Percentiles rank a stretch among this genome's conserved stretches.
These are phyloP conservation scores for Populus davidiana DNA, from an alignment of 345 rosid species.

Conservation along the genomic window DNA sequence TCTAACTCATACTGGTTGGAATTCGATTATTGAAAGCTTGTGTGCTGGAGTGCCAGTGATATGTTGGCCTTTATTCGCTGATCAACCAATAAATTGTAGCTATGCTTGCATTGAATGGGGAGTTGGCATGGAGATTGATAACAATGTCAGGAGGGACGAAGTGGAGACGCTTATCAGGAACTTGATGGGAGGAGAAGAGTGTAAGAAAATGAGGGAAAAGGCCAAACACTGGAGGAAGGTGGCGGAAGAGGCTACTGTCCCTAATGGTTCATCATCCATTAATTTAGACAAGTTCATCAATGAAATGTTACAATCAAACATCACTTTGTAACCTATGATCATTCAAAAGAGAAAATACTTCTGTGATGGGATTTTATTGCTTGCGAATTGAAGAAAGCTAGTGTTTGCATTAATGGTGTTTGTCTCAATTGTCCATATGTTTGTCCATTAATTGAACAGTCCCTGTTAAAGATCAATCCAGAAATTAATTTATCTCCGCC, in stretches of 20 bases:
- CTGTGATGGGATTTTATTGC: too few relatives aligned
- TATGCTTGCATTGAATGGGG: constrained; percentile 2
- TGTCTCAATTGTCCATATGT: too few relatives aligned
- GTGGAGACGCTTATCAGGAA: neutral
- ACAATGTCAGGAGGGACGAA: neutral
- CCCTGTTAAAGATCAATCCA: too few relatives aligned
- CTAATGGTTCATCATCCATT: neutral
- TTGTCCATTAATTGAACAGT: too few relatives aligned
- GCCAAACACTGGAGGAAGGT: neutral
- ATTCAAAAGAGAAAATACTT: too few relatives aligned
- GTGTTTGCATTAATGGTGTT: too few relatives aligned
- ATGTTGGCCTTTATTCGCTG: neutral
- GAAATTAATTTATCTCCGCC: too few relatives aligned
- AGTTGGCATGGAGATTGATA: constrained; percentile 5
- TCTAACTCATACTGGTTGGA: neutral
- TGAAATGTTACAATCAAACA: neutral
- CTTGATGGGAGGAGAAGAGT: neutral
- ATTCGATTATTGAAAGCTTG: neutral
- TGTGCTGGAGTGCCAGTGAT: neutral
- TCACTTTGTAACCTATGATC: too few relatives aligned
- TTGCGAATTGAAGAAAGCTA: too few relatives aligned
- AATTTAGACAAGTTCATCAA: neutral
- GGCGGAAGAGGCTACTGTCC: neutral
- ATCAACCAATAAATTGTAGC: constrained; percentile 1
- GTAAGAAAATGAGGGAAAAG: neutral